Conservation (phyloP, 2,329 filamentous ascomycete genomes). For the Penicillium frequentans region DNA sequence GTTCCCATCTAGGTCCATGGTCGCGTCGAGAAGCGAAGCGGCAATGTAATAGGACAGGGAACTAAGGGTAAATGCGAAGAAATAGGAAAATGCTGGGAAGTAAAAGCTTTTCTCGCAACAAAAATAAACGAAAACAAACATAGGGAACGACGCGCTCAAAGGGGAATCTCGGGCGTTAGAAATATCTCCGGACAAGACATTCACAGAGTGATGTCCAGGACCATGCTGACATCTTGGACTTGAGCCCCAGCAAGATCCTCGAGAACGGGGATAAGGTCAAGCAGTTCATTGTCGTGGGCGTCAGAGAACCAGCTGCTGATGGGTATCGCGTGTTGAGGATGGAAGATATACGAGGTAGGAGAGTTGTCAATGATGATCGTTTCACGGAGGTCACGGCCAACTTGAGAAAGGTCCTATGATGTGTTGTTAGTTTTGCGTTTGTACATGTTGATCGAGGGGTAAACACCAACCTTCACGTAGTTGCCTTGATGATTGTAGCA, state of each 20-base stretch:
- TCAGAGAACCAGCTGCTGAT: conserved; percentile 99
- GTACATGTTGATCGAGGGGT: not conserved
- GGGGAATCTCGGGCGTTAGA: conserved; percentile 30
- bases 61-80: not conserved
- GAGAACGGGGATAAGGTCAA: conserved; percentile 96
- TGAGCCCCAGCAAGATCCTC: conserved; percentile 89
- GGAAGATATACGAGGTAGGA: conserved; percentile 98
- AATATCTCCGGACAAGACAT: conserved; percentile 24
- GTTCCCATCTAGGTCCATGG: conserved; percentile 19
- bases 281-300: conserved; percentile 96
- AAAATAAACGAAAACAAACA: conserved; percentile 15
- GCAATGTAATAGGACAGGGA: conserved; percentile 5
- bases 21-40: conserved; percentile 15
- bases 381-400: conserved; percentile 91
- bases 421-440: not conserved
- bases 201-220: conserved; percentile 81
- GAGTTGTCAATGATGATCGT: conserved; percentile 99
- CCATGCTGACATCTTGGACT: conserved; percentile 93
- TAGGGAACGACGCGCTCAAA: conserved; percentile 28
- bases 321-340: conserved; percentile 95
- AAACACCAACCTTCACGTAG: conserved; percentile 73
- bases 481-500: conserved; percentile 99
- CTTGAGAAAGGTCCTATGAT: conserved; percentile 82
- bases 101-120: conserved; percentile 23
- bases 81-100: conserved; percentile 15